Conservation (phyloP, 345 rosid genomes). For the Hibiscus syriacus region DNA sequence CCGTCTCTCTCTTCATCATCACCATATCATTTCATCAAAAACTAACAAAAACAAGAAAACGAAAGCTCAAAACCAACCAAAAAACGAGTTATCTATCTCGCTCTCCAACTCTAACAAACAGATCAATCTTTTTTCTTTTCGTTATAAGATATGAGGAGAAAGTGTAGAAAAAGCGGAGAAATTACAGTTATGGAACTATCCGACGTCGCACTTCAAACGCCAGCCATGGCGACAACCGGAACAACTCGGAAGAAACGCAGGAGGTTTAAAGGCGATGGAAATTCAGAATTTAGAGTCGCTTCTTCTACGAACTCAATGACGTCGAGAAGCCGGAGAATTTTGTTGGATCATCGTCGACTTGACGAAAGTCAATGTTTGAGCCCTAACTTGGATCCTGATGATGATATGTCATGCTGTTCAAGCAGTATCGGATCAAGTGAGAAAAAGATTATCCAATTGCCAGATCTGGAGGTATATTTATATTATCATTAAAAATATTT, state of each 20-base stretch:
- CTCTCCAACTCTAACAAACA: background rate
- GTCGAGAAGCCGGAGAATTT: slow-evolving; percentile 29
- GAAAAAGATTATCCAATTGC: slow-evolving; percentile 17
- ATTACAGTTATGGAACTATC: slow-evolving; percentile 26
- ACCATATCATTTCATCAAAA: slow-evolving; percentile 8
- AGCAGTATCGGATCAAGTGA: slow-evolving; percentile 41
- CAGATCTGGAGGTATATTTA: slow-evolving; percentile 47
- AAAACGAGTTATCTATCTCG: background rate
- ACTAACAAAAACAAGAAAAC: slow-evolving; percentile 4
- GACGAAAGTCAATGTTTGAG: slow-evolving; percentile 19
- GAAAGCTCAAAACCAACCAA: background rate
- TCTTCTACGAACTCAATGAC: slow-evolving; percentile 10
- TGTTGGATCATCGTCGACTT: slow-evolving; percentile 6
- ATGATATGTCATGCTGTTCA: slow-evolving; percentile 44
- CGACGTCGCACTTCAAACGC: slow-evolving; percentile 25
- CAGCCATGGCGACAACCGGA: slow-evolving; percentile 9
- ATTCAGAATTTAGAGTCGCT: background rate
- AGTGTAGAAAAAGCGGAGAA: slow-evolving; percentile 25
- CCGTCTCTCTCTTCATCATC: slow-evolving; percentile 11
- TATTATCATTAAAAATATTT: background rate
- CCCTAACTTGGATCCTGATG: slow-evolving; percentile 19
- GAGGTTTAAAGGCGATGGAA: slow-evolving; percentile 4
- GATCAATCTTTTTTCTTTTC: background rate
- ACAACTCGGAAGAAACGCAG: slow-evolving; percentile 10
- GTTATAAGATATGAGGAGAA: slow-evolving; percentile 28